Conservation (phyloP, 1,139 yeast species). For the Candida tropicalis region DNA sequence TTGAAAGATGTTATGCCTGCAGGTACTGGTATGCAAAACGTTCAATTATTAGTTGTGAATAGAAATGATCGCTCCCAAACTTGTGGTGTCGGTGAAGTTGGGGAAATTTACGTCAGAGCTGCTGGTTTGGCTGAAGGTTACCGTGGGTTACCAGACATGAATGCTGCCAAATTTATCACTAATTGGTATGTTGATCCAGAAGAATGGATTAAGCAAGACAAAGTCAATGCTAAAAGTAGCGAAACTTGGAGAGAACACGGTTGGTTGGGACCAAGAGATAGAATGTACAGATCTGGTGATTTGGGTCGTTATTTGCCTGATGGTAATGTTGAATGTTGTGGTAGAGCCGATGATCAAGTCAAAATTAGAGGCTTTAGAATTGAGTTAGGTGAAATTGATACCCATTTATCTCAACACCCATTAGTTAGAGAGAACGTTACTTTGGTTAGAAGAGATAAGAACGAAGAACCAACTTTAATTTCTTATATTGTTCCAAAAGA, state of each 20-base stretch:
- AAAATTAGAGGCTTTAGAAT: constrained; percentile 98
- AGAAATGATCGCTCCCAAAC: constrained; percentile 83
- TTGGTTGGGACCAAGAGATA: constrained; percentile 94
- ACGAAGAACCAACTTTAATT: constrained; percentile 87
- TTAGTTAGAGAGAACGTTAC: constrained; percentile 90
- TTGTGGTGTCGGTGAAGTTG: constrained; percentile 98
- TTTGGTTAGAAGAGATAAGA: constrained; percentile 88
- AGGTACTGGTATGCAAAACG: constrained; percentile 95
- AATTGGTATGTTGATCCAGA: constrained; percentile 81
- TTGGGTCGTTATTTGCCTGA: constrained; percentile 95
- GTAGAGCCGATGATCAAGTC: constrained; percentile 98
- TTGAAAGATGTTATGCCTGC: constrained; percentile 98
- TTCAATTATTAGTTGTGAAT: constrained; percentile 91
- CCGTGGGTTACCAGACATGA: constrained; percentile 86
- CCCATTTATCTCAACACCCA: constrained; percentile 92
- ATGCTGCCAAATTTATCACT: constrained; percentile 80
- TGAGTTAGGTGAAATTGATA: constrained; percentile 97
- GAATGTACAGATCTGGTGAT: constrained; percentile 96
- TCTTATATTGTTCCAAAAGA: constrained; percentile 90
- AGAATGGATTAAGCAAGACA: constrained; percentile 62
- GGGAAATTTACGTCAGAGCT: constrained; percentile 97
- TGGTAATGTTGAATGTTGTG: constrained; percentile 97
- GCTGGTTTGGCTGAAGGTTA: constrained; percentile 98
- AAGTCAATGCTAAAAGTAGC: constrained; percentile 29
- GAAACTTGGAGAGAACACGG: constrained; percentile 76